These are phyloP conservation scores for Monosporascus sp. DNA, from an alignment of 2,329 filamentous ascomycete genomes.

Conservation along the genomic window DNA sequence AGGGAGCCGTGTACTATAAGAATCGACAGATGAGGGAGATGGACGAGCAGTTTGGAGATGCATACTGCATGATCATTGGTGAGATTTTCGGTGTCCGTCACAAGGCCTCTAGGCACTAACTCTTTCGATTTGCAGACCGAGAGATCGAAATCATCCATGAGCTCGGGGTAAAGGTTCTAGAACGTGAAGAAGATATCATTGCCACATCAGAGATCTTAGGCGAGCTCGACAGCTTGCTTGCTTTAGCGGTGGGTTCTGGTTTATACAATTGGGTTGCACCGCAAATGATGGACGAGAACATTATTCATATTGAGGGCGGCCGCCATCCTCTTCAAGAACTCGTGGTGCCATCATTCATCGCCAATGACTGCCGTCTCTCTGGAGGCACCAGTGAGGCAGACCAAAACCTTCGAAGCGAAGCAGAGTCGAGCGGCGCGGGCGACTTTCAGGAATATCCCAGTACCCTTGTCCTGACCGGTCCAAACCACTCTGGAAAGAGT, in stretches of 20 bases:
- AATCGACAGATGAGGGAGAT: conserved; percentile 75
- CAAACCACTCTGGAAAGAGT: conserved; percentile 96
- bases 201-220: conserved; percentile 74
- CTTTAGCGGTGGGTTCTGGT: conserved; percentile 70
- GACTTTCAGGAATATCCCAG: conserved; percentile 40
- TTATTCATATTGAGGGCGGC: conserved; percentile 70
- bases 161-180: conserved; percentile 65
- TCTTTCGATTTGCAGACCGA: conserved; percentile 48
- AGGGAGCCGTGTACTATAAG: conserved; percentile 76
- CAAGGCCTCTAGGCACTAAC: conserved; percentile 7
- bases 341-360: conserved; percentile 71
- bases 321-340: conserved; percentile 85
- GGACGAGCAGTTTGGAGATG: conserved; percentile 76
- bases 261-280: conserved; percentile 69
- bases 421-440: conserved; percentile 4
- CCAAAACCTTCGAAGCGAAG: conserved; percentile 6
- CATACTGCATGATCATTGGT: conserved; percentile 80
- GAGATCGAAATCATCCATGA: conserved; percentile 85
- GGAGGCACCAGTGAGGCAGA: conserved; percentile 46
- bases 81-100: conserved; percentile 20
- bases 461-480: conserved; percentile 79
- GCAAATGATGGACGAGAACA: conserved; percentile 61
- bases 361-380: conserved; percentile 69
- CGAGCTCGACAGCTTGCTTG: conserved; percentile 79
- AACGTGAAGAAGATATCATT: conserved; percentile 61